Conservation (phyloP, 163 green algal genomes). For the Chlorella variabilis region DNA sequence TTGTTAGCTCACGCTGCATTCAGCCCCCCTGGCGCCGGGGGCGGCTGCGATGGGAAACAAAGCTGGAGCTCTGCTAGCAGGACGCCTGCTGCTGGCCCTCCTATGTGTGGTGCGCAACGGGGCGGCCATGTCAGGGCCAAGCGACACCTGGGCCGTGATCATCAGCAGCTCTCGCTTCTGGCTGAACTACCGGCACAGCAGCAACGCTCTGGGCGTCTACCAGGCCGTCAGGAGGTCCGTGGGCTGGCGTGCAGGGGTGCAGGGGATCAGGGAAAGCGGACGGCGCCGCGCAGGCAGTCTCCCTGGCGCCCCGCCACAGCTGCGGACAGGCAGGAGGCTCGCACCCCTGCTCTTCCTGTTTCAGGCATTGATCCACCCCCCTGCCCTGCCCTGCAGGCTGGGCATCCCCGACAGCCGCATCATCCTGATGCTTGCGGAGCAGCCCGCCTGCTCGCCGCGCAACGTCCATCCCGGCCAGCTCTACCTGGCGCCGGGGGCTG, state of each 20-base stretch:
- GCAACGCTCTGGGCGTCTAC: constrained; percentile 95
- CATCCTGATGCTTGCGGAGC: constrained; percentile 94
- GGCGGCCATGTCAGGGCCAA: no score
- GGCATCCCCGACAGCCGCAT: constrained; percentile 95
- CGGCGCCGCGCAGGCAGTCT: no score
- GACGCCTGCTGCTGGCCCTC: not conserved
- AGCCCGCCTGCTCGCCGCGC: constrained; percentile 88
- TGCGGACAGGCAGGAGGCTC: not conserved
- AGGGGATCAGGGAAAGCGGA: no score
- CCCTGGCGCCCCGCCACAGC: no score
- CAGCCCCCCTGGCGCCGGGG: no score
- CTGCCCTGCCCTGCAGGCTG: constrained; percentile 62
- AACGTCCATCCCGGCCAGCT: constrained; percentile 75
- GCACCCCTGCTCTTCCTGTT: no score
- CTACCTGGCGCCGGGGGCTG: not conserved
- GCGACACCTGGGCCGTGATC: constrained; percentile 86
- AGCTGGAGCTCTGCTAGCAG: not conserved
- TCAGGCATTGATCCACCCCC: no score
- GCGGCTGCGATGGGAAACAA: not conserved
- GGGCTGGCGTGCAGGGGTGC: no score
- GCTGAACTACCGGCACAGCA: constrained; percentile 96
- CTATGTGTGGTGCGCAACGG: not conserved
- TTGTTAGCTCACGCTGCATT: no score
- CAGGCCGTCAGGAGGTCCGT: constrained; percentile 67
- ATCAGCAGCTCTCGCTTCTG: constrained; percentile 88